Percentiles rank a stretch among this genome's conserved stretches.
Conservation (phyloP, 257 asterid species). For the Salvia miltiorrhiza region DNA sequence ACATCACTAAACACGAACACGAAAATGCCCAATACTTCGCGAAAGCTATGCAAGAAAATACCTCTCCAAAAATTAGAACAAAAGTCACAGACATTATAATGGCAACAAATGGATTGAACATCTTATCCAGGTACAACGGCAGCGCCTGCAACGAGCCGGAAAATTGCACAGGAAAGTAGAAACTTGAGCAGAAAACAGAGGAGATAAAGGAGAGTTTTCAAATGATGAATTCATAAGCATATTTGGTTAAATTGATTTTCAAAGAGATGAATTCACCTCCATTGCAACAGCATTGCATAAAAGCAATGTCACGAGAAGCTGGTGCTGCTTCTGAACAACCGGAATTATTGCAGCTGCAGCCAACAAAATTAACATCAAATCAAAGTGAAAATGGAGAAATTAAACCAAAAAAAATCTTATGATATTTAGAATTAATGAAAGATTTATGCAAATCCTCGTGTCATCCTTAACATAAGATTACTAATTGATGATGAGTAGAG, state of each 20-base stretch:
- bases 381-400: background rate
- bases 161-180: slow-evolving; percentile 2
- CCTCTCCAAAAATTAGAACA: slow-evolving; percentile 96
- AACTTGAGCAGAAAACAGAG: background rate
- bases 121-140: slow-evolving; percentile 85
- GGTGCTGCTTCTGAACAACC: slow-evolving; percentile 98
- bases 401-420: background rate
- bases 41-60: slow-evolving; percentile 45
- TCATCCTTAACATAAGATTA: background rate
- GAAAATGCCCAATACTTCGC: slow-evolving; percentile 31
- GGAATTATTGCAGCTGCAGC: slow-evolving; percentile 80
- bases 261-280: too few relatives aligned
- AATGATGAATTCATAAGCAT: background rate
- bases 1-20: too few relatives aligned
- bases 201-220: too few relatives aligned
- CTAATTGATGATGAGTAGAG: background rate
- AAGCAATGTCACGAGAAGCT: slow-evolving; percentile 96
- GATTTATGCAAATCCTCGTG: background rate
- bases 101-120: slow-evolving; percentile 92
- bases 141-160: slow-evolving; percentile 71
- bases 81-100: slow-evolving; percentile 93
- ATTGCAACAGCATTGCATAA: slow-evolving; percentile 91
- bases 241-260: too few relatives aligned
- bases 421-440: background rate
- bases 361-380: slow-evolving; percentile 19